Conservation (phyloP, 2,329 filamentous ascomycete species). For the Alternaria ethzedia region DNA sequence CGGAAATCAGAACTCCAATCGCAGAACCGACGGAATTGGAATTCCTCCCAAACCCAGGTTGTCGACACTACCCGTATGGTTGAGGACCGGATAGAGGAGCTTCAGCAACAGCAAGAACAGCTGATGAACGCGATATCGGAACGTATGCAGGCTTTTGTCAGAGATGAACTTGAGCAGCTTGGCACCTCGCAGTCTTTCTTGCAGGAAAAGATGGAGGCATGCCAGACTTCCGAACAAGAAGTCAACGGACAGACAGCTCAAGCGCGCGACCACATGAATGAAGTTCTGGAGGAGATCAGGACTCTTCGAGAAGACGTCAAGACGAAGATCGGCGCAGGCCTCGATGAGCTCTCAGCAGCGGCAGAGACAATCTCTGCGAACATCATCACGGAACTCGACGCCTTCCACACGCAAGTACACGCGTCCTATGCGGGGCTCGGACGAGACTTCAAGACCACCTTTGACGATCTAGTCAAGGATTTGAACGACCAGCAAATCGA, state of each 20-base stretch:
- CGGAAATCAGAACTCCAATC: conserved; percentile 84
- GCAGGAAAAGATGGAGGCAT: conserved; percentile 70
- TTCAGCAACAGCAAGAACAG: conserved; percentile 74
- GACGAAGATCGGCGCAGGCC: conserved; percentile 79
- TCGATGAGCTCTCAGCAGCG: conserved; percentile 81
- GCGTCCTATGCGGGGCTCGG: conserved; percentile 83
- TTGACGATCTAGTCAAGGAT: conserved; percentile 79
- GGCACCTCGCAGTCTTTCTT: conserved; percentile 73
- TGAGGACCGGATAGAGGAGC: conserved; percentile 74
- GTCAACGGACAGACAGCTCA: conserved; percentile 71
- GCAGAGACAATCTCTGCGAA: conserved; percentile 89
- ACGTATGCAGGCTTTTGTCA: conserved; percentile 79
- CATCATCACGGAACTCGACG: conserved; percentile 81
- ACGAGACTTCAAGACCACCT: conserved; percentile 83
- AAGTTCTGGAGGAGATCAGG: conserved; percentile 90
- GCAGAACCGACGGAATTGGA: conserved; percentile 81
- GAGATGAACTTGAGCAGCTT: conserved; percentile 74
- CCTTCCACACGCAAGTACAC: conserved; percentile 84
- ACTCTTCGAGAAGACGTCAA: conserved; percentile 89
- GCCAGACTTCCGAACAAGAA: conserved; percentile 71
- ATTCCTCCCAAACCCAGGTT: conserved; percentile 76
- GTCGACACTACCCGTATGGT: conserved; percentile 77
- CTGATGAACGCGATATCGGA: conserved; percentile 71
- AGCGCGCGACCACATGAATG: conserved; percentile 85
- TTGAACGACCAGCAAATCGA: conserved; percentile 79